phyloP scores from a whole-genome alignment of 2,329 filamentous ascomycete species.

The Colletotrichum sp. region DNA sequence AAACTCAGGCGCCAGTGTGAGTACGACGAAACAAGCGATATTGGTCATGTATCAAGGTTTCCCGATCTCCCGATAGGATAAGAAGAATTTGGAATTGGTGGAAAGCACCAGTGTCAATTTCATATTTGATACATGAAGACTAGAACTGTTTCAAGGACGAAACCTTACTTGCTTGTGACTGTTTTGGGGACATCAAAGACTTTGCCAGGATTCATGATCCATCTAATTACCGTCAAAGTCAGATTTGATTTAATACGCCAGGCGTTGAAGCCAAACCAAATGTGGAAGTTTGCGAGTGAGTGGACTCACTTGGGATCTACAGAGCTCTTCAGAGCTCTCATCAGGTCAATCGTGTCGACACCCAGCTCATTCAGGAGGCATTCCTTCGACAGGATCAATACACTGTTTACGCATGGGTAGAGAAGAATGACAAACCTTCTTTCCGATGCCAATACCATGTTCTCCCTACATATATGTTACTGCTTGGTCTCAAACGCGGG shows the following conservation, averaged over 20 bases:
- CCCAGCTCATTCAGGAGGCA: slow-evolving; percentile 69
- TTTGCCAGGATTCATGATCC: neutral
- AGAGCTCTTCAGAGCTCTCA: slow-evolving; percentile 68
- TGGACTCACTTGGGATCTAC: slow-evolving; percentile 58
- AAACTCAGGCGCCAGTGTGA: neutral
- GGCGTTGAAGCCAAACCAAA: neutral
- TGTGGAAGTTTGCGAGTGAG: fast-evolving
- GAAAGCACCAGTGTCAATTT: neutral
- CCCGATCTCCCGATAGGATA: neutral
- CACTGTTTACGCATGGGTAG: neutral
- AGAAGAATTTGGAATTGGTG: neutral
- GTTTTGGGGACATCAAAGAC: neutral
- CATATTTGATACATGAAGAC: neutral
- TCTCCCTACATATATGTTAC: slow-evolving; percentile 52
- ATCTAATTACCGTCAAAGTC: neutral
- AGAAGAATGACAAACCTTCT: slow-evolving; percentile 58
- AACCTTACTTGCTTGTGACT: neutral
- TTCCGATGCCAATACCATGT: slow-evolving; percentile 74
- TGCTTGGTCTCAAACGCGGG: neutral
- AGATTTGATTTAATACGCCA: neutral
- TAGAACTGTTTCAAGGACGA: neutral
- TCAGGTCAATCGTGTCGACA: slow-evolving; percentile 65
- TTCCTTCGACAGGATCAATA: slow-evolving; percentile 25
- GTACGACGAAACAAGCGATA: neutral
- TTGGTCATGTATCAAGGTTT: neutral